Evolutionary conservation across 2,329 filamentous ascomycete species (phyloP).

Genomic region (Calonectria multiphialidica): DNA sequence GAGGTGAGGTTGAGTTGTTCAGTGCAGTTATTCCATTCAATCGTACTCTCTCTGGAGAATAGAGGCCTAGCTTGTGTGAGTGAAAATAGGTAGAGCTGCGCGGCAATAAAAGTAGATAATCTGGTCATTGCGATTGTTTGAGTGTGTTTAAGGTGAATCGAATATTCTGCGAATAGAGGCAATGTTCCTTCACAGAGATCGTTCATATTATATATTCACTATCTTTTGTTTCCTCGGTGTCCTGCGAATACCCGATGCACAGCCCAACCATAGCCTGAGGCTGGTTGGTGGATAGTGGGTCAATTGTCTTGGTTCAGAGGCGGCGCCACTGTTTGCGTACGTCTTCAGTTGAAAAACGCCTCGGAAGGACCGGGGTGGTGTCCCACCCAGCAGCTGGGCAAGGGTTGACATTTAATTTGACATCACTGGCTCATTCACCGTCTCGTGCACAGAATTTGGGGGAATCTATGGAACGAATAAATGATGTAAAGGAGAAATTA

Average conservation of each 20-base stretch:
- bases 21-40: background rate
- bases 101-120: background rate
- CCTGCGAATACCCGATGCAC: background rate
- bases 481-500: background rate
- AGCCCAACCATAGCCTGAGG: background rate
- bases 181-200: too few relatives aligned
- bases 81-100: background rate
- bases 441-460: background rate
- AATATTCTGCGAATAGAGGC: background rate
- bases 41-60: background rate
- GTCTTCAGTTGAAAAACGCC: background rate
- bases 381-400: background rate
- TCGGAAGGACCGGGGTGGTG: background rate
- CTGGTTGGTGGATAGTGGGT: background rate
- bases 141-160: background rate
- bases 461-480: background rate
- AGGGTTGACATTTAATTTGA: background rate
- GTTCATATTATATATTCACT: background rate
- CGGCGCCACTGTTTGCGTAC: background rate
- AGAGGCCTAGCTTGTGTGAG: background rate
- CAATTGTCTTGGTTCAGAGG: background rate
- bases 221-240: background rate
- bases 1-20: background rate
- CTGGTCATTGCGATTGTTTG: background rate
- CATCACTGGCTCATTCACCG: background rate